Conservation (phyloP, 768 basidiomycete species). For the Suillus tomentosus region DNA sequence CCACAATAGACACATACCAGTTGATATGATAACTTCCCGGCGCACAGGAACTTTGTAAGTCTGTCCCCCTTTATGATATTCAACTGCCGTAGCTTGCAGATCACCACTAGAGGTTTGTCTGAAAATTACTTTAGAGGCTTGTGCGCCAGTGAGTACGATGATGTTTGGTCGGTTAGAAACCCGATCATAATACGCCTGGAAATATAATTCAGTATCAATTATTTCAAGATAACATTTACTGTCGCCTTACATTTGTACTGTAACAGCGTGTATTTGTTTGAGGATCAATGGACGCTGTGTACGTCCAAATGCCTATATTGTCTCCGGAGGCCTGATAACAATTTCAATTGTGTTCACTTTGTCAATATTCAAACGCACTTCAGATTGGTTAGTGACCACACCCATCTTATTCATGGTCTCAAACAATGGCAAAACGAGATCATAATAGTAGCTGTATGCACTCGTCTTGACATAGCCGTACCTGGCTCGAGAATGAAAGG, state of each 20-base stretch:
- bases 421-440: conserved; percentile 19
- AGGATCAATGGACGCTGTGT: conserved; percentile 20
- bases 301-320: conserved; percentile 21
- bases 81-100: conserved; percentile 23
- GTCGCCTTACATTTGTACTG: conserved; percentile 17
- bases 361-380: conserved; percentile 11
- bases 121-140: conserved; percentile 27
- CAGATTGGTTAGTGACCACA: conserved; percentile 17
- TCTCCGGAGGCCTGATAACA: conserved; percentile 17
- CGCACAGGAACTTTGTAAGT: conserved; percentile 20
- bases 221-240: not conserved
- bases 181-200: conserved; percentile 22
- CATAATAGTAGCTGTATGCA: conserved; percentile 21
- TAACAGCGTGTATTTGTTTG: conserved; percentile 21
- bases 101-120: conserved; percentile 4
- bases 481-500: conserved; percentile 2
- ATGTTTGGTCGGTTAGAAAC: conserved; percentile 25
- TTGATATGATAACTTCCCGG: conserved; percentile 25
- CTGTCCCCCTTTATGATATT: conserved; percentile 22
- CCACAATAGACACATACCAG: conserved; percentile 13
- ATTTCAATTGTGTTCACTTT: not conserved
- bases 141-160: conserved; percentile 25
- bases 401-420: conserved; percentile 21
- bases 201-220: not conserved
- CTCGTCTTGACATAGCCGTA: conserved; percentile 19